phyloP scores from a whole-genome alignment of 495 filamentous ascomycete species.

The Xylaria longipes region DNA sequence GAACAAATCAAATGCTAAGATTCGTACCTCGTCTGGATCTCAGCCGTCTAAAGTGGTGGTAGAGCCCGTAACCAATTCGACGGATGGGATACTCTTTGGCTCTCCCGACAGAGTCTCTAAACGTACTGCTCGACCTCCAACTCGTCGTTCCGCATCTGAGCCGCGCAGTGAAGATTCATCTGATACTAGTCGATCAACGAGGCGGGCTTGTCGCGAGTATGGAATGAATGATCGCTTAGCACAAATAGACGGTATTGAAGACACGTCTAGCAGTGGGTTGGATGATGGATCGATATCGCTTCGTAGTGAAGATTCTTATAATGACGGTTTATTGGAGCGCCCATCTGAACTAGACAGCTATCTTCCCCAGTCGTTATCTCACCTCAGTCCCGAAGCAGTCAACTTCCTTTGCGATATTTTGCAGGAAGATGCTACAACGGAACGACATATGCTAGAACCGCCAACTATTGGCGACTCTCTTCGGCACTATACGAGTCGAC shows the following conservation, averaged over 20 bases:
- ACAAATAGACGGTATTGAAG: conserved; percentile 33
- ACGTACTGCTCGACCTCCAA: conserved; percentile 41
- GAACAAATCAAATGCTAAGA: conserved; percentile 52
- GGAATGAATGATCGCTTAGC: conserved; percentile 9
- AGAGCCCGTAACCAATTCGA: conserved; percentile 43
- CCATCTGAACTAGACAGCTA: conserved; percentile 47
- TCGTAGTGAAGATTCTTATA: conserved; percentile 27
- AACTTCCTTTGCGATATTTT: conserved; percentile 60
- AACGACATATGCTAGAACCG: conserved; percentile 55
- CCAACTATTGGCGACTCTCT: conserved; percentile 34
- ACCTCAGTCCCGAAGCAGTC: conserved; percentile 53
- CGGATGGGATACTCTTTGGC: conserved; percentile 35
- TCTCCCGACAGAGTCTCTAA: conserved; percentile 49
- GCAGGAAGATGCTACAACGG: conserved; percentile 56
- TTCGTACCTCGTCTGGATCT: conserved; percentile 47
- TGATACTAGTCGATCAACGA: conserved; percentile 18
- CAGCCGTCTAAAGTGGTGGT: conserved; percentile 46
- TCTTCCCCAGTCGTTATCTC: conserved; percentile 52
- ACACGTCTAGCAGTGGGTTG: conserved; percentile 29
- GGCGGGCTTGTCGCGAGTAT: not conserved
- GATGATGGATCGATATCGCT: conserved; percentile 31
- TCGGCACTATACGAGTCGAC: conserved; percentile 33
- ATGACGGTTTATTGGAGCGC: conserved; percentile 27
- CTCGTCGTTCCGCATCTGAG: conserved; percentile 49
- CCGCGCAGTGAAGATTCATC: conserved; percentile 27